Base-by-base conservation (phyloP, 2,329 filamentous ascomycete species). In the Hymenoscyphus linearis region DNA sequence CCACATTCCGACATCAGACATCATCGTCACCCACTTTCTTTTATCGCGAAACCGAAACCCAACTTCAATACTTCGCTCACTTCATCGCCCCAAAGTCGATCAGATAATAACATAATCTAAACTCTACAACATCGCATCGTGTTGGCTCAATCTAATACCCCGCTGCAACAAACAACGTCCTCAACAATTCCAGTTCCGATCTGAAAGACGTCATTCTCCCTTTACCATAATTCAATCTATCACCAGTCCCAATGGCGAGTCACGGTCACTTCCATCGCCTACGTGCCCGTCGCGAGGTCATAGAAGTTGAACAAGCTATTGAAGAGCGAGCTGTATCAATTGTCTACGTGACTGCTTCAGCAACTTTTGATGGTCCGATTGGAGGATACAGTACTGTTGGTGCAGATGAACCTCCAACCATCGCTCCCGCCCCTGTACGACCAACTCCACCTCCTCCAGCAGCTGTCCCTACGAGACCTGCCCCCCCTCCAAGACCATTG, bases 321-420 rank as follows among this genome's bases (percentile, higher is more conserved):
- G 68, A 63, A 52, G 53, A 12, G 6, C 62, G 54, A 7, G 68
- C 52, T 10, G 70, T 78, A 12, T 73, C 74, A 0, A 72, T 81
- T 47, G 76, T 84, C 50, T 81, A 83, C 70, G 76, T 82, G 53
- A 84, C 82, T 0, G 75, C 79, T 34, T 67, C 76, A 25, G 75
- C 79, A 59, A 84, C 82, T 44, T 85, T 83, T 65, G 72, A 75
- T 16, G 82, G 80, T 27, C 74, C 75, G 1, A 73, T 82, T 62
- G 80, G 74, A 60, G 79, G 79, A 62, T 81, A 78, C 67, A 73
- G 74, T 14, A 82, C 80, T 22, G 61, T 70, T 44, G 70, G 65
- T 47, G 54, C 53, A 34, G 9, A 58, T 22, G 12, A 40, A 44
- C 14, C 62, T 4, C 36, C 60, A 16, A 60, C 60, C 5, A n/a